Evolutionary conservation across 345 rosid genomes (phyloP).

Genomic region (Diplotaxis tenuifolia): DNA sequence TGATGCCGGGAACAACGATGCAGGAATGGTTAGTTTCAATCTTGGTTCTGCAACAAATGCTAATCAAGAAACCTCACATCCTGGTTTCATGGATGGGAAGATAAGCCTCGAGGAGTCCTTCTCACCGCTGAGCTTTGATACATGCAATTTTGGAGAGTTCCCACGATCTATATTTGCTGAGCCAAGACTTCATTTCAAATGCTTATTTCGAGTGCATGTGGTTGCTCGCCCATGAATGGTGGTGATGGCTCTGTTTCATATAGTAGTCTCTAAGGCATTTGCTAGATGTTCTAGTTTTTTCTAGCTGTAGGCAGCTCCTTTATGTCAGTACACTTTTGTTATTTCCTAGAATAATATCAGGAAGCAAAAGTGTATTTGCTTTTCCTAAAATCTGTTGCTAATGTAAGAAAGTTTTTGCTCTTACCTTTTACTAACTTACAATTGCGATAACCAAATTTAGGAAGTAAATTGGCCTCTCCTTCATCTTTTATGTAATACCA

Average conservation of each 20-base stretch:
- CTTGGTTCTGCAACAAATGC: constrained; percentile 38
- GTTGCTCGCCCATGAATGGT: constrained; percentile 56
- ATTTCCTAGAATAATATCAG: constrained; percentile 20
- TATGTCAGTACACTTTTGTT: constrained; percentile 31
- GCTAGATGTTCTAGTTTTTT: constrained; percentile 25
- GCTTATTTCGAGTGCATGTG: constrained; percentile 65
- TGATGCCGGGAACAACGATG: constrained; percentile 33
- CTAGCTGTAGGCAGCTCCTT: constrained; percentile 26
- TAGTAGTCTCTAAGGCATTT: constrained; percentile 26
- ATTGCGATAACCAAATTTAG: neutral
- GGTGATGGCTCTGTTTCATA: constrained; percentile 51
- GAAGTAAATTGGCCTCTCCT: neutral
- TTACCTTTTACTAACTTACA: neutral
- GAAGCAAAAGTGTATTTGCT: constrained; percentile 21
- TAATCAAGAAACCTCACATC: constrained; percentile 38
- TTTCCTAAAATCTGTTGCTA: constrained; percentile 10
- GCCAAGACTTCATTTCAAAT: constrained; percentile 73
- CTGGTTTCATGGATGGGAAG: constrained; percentile 50
- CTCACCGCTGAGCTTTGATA: constrained; percentile 74
- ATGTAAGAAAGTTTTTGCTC: constrained; percentile 13
- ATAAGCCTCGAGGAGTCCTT: constrained; percentile 55
- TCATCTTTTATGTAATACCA: neutral
- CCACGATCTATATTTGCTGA: constrained; percentile 72
- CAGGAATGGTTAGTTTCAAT: constrained; percentile 34
- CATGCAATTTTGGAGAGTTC: constrained; percentile 75